Conservation (phyloP, 2,329 filamentous ascomycete species). For the Colletotrichum eremochloae region DNA sequence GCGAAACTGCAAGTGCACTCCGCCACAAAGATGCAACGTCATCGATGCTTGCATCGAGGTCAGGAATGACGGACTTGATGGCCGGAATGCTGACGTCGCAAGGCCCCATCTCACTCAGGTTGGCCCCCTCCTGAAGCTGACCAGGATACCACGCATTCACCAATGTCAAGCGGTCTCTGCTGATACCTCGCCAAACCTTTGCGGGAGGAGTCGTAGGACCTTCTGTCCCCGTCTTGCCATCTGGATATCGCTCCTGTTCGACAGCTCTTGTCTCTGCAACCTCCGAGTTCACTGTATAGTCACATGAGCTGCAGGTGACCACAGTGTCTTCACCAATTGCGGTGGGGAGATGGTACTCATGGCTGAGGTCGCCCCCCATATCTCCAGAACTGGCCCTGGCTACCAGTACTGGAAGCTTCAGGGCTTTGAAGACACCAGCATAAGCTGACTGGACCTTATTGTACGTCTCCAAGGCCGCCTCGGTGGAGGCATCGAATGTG, state of each 20-base stretch:
- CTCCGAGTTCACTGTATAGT: conserved; percentile 88
- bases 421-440: conserved; percentile 80
- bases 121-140: conserved; percentile 24
- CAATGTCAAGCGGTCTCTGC: conserved; percentile 75
- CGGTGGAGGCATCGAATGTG: conserved; percentile 82
- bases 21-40: conserved; percentile 68
- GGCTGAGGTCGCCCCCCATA: conserved; percentile 93
- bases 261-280: conserved; percentile 66
- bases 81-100: conserved; percentile 65
- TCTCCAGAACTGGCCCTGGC: conserved; percentile 95
- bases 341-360: conserved; percentile 92
- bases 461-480: conserved; percentile 85
- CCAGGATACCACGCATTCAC: conserved; percentile 77
- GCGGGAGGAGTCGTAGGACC: conserved; percentile 47
- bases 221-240: conserved; percentile 38
- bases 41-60: conserved; percentile 79
- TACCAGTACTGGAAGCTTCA: conserved; percentile 86
- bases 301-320: conserved; percentile 79
- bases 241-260: conserved; percentile 25
- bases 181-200: conserved; percentile 73
- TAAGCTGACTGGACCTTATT: conserved; percentile 81
- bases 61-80: conserved; percentile 74
- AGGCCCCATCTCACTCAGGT: conserved; percentile 33
- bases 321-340: conserved; percentile 87
- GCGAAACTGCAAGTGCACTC: conserved; percentile 47